These are phyloP conservation scores for Zymoseptoria passerinii DNA, from an alignment of 2,329 filamentous ascomycete genomes.

Conservation along the genomic window DNA sequence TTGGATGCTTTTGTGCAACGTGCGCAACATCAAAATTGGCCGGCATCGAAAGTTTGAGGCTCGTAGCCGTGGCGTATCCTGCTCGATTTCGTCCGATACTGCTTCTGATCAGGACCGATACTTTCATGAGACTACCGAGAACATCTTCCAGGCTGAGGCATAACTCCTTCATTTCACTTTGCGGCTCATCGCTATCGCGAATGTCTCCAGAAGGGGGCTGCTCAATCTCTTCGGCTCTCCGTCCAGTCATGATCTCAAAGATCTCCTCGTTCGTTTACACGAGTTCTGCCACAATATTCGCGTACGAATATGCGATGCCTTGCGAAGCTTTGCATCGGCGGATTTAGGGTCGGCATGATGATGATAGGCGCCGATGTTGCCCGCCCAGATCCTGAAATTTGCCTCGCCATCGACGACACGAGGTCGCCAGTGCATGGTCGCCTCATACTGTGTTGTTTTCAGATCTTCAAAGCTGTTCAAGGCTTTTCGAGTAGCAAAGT, in stretches of 20 bases:
- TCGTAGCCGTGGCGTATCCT: conserved; percentile 15
- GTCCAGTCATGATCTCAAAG: background rate
- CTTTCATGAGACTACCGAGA: conserved; percentile 22
- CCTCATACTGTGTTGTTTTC: too few species aligned
- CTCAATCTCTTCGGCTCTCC: background rate
- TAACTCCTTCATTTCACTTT: conserved; percentile 12
- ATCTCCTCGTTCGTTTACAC: conserved; percentile 3
- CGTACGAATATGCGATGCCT: conserved; percentile 16
- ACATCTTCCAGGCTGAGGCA: conserved; percentile 13
- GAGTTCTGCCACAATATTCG: conserved; percentile 21
- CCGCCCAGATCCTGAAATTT: conserved; percentile 25
- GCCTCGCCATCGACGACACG: background rate
- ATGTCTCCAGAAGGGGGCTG: conserved; percentile 7
- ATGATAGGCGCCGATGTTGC: conserved; percentile 26
- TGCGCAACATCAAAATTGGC: conserved; percentile 17
- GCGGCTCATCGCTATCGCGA: too few species aligned
- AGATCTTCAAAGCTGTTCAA: too few species aligned
- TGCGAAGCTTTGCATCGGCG: conserved; percentile 21
- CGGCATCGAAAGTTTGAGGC: conserved; percentile 7
- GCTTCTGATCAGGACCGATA: conserved; percentile 21
- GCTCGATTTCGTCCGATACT: conserved; percentile 19
- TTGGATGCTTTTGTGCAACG: conserved; percentile 20
- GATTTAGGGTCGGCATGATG: conserved; percentile 9
- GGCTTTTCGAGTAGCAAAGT: too few species aligned
- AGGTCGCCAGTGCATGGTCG: too few species aligned